Conservation (phyloP, 73 alveolate species). For the Paramecium biaurelia region DNA sequence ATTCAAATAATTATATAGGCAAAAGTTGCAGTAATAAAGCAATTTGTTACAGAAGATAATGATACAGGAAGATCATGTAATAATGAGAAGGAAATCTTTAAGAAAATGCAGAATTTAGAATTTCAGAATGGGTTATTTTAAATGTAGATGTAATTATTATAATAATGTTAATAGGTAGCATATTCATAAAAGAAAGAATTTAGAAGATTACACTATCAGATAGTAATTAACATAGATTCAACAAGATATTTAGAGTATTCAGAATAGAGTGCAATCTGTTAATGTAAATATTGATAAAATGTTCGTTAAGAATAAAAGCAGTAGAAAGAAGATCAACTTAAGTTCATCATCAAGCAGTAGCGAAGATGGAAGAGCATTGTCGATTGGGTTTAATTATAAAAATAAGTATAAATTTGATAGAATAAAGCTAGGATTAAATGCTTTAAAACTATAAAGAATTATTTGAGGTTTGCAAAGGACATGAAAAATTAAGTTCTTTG, state of each 20-base stretch:
- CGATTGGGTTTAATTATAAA: background rate
- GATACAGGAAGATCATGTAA: background rate
- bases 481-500: background rate
- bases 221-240: background rate
- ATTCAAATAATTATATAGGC: background rate
- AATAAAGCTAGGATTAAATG: background rate
- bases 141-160: background rate
- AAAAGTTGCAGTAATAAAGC: background rate
- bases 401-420: background rate
- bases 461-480: background rate
- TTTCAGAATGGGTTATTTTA: constrained; percentile 30
- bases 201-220: background rate
- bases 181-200: constrained; percentile 20
- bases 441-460: background rate
- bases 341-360: background rate
- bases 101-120: background rate
- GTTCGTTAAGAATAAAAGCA: background rate
- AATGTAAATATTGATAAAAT: background rate
- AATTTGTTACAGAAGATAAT: background rate
- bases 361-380: background rate
- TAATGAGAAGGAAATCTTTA: background rate
- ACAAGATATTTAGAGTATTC: background rate
- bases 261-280: background rate
- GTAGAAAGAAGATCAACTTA: background rate
- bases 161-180: background rate